These are phyloP conservation scores for Cyphellophora europaea DNA, from an alignment of 2,329 filamentous ascomycete genomes.

Conservation along the genomic window DNA sequence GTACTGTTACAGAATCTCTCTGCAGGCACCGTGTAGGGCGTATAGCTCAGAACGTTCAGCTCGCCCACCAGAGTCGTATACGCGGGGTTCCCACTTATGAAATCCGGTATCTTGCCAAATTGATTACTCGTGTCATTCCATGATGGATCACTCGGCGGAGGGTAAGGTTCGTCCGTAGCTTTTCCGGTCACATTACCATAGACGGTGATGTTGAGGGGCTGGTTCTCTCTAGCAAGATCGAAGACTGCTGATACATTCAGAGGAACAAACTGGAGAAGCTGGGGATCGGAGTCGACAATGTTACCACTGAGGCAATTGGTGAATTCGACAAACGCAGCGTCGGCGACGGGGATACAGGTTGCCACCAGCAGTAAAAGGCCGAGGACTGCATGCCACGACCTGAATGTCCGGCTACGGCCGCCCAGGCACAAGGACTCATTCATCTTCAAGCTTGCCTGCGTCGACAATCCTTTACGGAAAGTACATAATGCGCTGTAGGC, in stretches of 20 bases:
- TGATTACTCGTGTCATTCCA: constrained; percentile 55
- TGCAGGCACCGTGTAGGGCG: constrained; percentile 48
- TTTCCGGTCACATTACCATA: constrained; percentile 88
- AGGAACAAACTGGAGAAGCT: constrained; percentile 70
- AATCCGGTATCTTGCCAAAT: constrained; percentile 67
- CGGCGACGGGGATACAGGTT: constrained; percentile 1
- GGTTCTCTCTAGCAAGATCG: constrained; percentile 48
- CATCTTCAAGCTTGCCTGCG: too few relatives aligned
- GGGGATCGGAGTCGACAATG: constrained; percentile 49
- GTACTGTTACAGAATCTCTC: constrained; percentile 58
- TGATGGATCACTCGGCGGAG: constrained; percentile 46
- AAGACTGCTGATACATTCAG: constrained; percentile 66
- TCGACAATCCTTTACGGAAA: too few relatives aligned
- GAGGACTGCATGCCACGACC: too few relatives aligned
- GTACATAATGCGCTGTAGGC: too few relatives aligned
- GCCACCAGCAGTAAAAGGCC: not conserved
- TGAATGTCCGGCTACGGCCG: too few relatives aligned
- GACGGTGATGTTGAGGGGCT: constrained; percentile 66
- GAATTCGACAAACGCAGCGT: constrained; percentile 63
- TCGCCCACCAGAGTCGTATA: constrained; percentile 65
- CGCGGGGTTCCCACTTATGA: constrained; percentile 48
- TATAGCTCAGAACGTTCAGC: constrained; percentile 68
- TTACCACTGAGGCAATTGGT: constrained; percentile 67
- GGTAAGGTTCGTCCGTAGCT: constrained; percentile 47
- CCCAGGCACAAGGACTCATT: too few relatives aligned